A percentile compares a stretch with the other conserved stretches of the same genome.
These are phyloP conservation scores for Byssothecium circinans DNA, from an alignment of 2,329 filamentous ascomycete species.

Conservation along the genomic window DNA sequence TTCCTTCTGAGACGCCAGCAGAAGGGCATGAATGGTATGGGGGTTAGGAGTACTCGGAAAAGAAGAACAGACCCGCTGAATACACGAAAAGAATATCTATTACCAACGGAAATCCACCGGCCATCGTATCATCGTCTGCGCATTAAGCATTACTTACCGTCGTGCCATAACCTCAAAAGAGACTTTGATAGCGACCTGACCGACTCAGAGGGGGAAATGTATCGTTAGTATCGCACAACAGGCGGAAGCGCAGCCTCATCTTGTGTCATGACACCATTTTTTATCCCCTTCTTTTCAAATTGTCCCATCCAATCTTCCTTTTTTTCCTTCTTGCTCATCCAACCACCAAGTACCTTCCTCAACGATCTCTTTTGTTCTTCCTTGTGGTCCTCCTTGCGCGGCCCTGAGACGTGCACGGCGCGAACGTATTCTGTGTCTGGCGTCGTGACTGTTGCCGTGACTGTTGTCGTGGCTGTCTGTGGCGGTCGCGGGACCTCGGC, in stretches of 20 bases:
- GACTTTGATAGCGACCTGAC: too few species aligned
- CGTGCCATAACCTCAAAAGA: too few species aligned
- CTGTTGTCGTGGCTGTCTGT: conserved; percentile 1
- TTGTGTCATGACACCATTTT: conserved; percentile 41
- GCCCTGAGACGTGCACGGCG: conserved; percentile 17
- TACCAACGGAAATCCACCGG: too few species aligned
- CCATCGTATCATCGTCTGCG: too few species aligned
- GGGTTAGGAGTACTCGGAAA: too few species aligned
- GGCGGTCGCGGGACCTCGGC: conserved; percentile 20
- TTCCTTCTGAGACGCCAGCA: too few species aligned
- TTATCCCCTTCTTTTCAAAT: conserved; percentile 46
- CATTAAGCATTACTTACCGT: background rate
- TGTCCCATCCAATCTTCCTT: conserved; percentile 47
- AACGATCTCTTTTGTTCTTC: conserved; percentile 37
- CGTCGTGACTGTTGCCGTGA: too few species aligned
- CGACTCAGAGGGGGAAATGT: too few species aligned
- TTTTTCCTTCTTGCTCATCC: conserved; percentile 43
- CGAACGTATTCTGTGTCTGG: conserved; percentile 8
- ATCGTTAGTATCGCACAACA: conserved; percentile 37
- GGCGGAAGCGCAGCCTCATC: conserved; percentile 32
- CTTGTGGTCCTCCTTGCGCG: conserved; percentile 8
- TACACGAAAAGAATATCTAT: too few species aligned
- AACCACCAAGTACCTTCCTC: conserved; percentile 39
- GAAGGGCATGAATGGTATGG: too few species aligned
- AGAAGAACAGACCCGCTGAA: too few species aligned